phyloP scores from a whole-genome alignment of 2,329 filamentous ascomycete genomes.

The Aspergillus japonicus region DNA sequence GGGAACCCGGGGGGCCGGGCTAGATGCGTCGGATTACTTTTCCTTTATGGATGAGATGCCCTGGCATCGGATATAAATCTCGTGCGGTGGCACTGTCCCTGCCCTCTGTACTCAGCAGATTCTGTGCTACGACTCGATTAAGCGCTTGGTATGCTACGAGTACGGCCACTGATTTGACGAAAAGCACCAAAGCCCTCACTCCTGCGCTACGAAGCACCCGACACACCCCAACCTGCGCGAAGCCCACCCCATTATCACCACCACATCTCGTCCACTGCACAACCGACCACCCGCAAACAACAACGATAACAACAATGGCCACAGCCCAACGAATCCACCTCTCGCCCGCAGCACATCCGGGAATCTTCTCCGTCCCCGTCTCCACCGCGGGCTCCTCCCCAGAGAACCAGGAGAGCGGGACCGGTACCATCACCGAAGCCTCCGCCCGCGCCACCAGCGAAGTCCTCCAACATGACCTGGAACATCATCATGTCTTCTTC shows the following conservation, averaged over 20 bases:
- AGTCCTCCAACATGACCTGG: constrained; percentile 73
- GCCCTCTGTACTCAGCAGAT: too few species aligned
- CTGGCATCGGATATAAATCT: not conserved
- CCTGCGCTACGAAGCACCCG: too few species aligned
- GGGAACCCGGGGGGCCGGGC: not conserved
- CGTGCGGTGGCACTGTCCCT: not conserved
- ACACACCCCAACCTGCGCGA: too few species aligned
- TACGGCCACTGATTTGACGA: too few species aligned
- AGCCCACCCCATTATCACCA: not conserved
- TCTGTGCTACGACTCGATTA: too few species aligned
- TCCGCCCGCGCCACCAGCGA: constrained; percentile 63
- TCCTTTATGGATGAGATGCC: not conserved
- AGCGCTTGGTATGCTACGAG: too few species aligned
- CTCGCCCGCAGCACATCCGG: constrained; percentile 40
- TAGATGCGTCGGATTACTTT: not conserved
- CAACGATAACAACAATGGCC: constrained; percentile 47
- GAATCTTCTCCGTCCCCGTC: constrained; percentile 44
- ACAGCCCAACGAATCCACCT: constrained; percentile 50
- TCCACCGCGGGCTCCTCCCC: not conserved
- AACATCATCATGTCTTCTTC: constrained; percentile 75
- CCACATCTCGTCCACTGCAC: not conserved
- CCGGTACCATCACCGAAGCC: constrained; percentile 47
- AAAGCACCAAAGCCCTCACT: too few species aligned
- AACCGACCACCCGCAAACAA: not conserved
- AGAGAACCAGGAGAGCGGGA: too few species aligned